These are phyloP conservation scores for Angophora floribunda DNA, from an alignment of 345 rosid genomes.

Conservation along the genomic window DNA sequence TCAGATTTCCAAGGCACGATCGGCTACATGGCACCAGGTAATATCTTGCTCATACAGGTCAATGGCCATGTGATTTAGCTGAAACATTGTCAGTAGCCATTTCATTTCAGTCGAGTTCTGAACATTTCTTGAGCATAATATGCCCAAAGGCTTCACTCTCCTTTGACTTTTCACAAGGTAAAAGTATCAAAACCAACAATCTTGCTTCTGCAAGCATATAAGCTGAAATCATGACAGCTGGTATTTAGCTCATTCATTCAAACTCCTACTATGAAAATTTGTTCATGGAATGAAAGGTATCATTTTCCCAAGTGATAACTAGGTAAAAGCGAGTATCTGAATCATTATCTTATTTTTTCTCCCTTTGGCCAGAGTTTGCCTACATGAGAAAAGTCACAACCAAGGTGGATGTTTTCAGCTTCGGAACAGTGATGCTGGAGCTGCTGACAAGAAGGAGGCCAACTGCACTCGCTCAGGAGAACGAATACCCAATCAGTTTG, in stretches of 20 bases:
- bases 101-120: not conserved
- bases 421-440: slow-evolving; percentile 69
- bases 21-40: slow-evolving; percentile 97
- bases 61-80: not conserved
- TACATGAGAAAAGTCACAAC: slow-evolving; percentile 74
- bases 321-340: not conserved
- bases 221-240: not conserved
- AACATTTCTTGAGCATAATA: not conserved
- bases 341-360: not conserved
- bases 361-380: slow-evolving; percentile 52
- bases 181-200: not conserved
- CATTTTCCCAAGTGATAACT: not conserved
- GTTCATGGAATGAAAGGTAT: not conserved
- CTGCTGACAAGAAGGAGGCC: slow-evolving; percentile 62
- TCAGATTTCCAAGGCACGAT: slow-evolving; percentile 77
- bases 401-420: slow-evolving; percentile 85
- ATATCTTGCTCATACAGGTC: not conserved
- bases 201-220: not conserved
- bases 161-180: not conserved
- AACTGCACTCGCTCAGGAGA: slow-evolving; percentile 43
- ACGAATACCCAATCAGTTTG: slow-evolving; percentile 35
- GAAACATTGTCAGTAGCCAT: not conserved
- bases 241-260: not conserved
- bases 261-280: not conserved
- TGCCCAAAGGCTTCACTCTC: not conserved